These are phyloP conservation scores for Scheffersomyces quercinus DNA, from an alignment of 1,139 yeast species.

Conservation along the genomic window DNA sequence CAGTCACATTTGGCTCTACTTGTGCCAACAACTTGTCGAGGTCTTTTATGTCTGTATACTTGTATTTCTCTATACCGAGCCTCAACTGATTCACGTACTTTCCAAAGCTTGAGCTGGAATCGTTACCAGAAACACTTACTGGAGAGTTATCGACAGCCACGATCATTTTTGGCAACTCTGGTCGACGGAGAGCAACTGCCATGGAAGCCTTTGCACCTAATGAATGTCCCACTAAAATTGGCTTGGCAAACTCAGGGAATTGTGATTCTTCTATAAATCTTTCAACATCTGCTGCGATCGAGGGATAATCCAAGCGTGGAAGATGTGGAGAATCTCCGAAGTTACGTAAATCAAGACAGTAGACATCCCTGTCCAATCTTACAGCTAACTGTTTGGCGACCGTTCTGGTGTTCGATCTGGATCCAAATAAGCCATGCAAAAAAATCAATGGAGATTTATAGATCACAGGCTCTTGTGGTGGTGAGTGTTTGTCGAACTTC, in stretches of 20 bases:
- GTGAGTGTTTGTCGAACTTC: slow-evolving; percentile 30
- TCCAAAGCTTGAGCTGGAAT: slow-evolving; percentile 52
- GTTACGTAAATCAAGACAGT: slow-evolving; percentile 80
- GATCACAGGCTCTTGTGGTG: slow-evolving; percentile 14
- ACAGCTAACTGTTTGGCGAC: slow-evolving; percentile 57
- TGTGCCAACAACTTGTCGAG: slow-evolving; percentile 65
- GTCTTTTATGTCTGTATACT: slow-evolving; percentile 56
- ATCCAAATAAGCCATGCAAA: slow-evolving; percentile 89
- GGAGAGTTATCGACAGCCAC: slow-evolving; percentile 93
- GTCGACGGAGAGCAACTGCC: slow-evolving; percentile 77
- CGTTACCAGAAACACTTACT: slow-evolving; percentile 56
- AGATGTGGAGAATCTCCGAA: slow-evolving; percentile 90
- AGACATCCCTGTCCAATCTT: slow-evolving; percentile 49
- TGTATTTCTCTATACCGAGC: slow-evolving; percentile 46
- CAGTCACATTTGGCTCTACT: slow-evolving; percentile 58
- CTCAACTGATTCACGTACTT: slow-evolving; percentile 23
- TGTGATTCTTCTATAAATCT: slow-evolving; percentile 54
- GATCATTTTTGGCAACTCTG: slow-evolving; percentile 61
- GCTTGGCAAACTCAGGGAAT: slow-evolving; percentile 33
- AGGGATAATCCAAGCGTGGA: slow-evolving; percentile 69
- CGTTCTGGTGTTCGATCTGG: slow-evolving; percentile 72
- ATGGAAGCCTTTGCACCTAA: slow-evolving; percentile 97
- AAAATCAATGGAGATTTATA: slow-evolving; percentile 61
- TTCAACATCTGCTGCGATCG: slow-evolving; percentile 85
- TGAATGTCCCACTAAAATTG: slow-evolving; percentile 85